Base-by-base conservation (phyloP, 495 filamentous ascomycete species). In the Penicillium malachiteum region DNA sequence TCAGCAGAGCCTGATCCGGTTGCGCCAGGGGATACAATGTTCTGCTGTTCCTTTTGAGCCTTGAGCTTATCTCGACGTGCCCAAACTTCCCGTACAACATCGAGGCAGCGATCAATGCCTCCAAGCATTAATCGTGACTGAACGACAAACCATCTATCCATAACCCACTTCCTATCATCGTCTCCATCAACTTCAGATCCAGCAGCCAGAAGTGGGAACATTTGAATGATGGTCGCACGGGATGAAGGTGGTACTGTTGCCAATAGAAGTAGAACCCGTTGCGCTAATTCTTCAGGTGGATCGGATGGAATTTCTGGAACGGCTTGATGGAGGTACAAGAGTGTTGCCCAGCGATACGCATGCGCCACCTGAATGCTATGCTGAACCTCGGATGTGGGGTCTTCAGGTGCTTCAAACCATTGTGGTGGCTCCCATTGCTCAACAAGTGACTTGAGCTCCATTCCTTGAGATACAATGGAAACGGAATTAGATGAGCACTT, bases 1-100 rank as follows among this genome's bases (percentile, higher is more conserved):
- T 44, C 39, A 14, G 12, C 18, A 35, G 49, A 56, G 7, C 56
- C 40, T 0, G 62, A 66, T 7, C 50, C 51, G 8, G 62, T 31
- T 1, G 58, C 46, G n/a, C 55, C 50, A 38, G 55, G 30, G n/a
- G 50, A 14, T n/a, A 35, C 32, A 5, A 64, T 37, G 34, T 68
- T 51, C 14, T 55, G 58, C 45, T 52, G 59, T 17, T 63, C 52
- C 41, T 69, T 66, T 7, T 75, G 68, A 0, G 69, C 65, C 41
- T 76, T 77, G 30, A 72, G 71, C 8, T 57, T 63, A 58, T 92
- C 63, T 66, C 81, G 61, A 70, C 86, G 55, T 74, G 87, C 39
- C 89, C 89, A 61, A 72, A 94, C 66, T 65, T 96, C 62, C 60
- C 85, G 61, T 68, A 91, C 62, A 81, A 96, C 78, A 84, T 96